These are phyloP conservation scores for Datura wrightii DNA, from an alignment of 257 asterid species.

Conservation along the genomic window DNA sequence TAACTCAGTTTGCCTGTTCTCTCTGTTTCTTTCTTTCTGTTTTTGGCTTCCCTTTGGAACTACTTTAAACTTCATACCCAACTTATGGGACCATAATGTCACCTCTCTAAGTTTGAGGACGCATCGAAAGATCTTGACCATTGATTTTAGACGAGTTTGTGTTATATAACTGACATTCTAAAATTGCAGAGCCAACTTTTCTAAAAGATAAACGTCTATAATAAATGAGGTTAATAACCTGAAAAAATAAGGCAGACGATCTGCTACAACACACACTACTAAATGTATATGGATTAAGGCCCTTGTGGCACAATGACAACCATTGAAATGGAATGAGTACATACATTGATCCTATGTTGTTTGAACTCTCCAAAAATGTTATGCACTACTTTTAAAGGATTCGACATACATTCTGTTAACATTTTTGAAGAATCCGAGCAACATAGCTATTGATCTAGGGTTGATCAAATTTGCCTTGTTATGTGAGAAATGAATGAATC, in stretches of 20 bases:
- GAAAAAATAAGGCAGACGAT: not conserved
- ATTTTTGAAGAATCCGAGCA: not conserved
- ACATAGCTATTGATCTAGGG: not conserved
- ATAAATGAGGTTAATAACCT: not conserved
- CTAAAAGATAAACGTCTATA: not conserved
- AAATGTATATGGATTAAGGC: not conserved
- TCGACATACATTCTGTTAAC: fast-evolving
- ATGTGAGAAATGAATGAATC: conserved; percentile 54
- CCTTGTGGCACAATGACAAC: not conserved
- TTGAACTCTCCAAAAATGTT: not conserved
- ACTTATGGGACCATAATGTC: conserved; percentile 10
- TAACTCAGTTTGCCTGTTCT: too few species aligned
- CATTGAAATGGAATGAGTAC: not conserved
- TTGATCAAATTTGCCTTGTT: conserved; percentile 34
- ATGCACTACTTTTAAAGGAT: not conserved
- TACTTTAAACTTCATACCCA: not conserved
- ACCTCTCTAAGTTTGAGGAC: not conserved
- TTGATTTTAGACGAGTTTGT: not conserved
- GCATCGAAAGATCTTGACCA: not conserved
- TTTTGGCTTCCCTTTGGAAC: not conserved
- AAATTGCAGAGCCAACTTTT: not conserved
- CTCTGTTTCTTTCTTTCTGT: not conserved
- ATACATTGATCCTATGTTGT: not conserved
- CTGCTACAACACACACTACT: not conserved
- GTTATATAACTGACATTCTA: not conserved